These are phyloP conservation scores for Camellia sinensis DNA, from an alignment of 148 eudicot genomes.

Conservation along the genomic window DNA sequence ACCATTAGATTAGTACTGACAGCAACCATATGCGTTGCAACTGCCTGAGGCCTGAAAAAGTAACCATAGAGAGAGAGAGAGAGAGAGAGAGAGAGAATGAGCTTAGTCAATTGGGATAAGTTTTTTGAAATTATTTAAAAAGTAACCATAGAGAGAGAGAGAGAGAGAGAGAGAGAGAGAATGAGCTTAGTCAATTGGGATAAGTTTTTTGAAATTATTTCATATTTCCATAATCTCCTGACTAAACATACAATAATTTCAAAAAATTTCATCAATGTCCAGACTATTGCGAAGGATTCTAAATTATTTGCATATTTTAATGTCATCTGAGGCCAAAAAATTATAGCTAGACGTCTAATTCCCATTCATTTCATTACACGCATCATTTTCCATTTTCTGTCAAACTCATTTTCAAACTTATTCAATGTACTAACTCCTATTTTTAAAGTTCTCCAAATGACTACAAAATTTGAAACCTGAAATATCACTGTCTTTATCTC, in stretches of 20 bases:
- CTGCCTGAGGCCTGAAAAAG: constrained; percentile 66
- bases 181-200: background rate
- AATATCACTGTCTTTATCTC: background rate
- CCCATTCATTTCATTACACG: background rate
- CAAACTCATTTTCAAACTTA: background rate
- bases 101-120: background rate
- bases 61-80: background rate
- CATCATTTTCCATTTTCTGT: background rate
- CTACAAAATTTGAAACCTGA: constrained; percentile 5
- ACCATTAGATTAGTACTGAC: constrained; percentile 93
- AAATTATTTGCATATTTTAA: background rate
- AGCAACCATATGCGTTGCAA: constrained; percentile 97
- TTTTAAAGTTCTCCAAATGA: background rate
- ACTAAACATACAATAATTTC: background rate
- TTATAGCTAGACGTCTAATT: background rate
- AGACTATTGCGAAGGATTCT: background rate
- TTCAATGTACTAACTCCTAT: background rate
- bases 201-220: background rate
- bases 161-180: constrained; percentile 10
- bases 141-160: background rate
- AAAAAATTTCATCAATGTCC: background rate
- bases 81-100: constrained; percentile 13
- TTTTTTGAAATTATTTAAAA: background rate
- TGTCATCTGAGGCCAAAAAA: background rate
- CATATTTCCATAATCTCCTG: background rate